These are phyloP conservation scores for Picochlorum sp. DNA, from an alignment of 139 green algal genomes.

Conservation along the genomic window DNA sequence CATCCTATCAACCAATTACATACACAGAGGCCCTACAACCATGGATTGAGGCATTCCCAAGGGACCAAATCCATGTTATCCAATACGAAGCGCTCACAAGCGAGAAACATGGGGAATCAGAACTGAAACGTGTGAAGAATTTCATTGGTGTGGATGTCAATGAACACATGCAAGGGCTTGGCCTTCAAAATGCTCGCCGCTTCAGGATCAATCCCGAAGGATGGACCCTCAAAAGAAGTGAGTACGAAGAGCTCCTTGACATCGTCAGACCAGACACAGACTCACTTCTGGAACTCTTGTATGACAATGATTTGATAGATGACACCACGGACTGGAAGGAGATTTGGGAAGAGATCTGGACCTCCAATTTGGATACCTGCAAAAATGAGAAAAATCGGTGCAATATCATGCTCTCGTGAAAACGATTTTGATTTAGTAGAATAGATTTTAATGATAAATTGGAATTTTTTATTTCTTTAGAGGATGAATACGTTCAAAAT, in stretches of 20 bases:
- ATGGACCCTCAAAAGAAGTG: neutral
- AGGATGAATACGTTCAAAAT: too few species aligned
- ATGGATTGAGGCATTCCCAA: constrained; percentile 5
- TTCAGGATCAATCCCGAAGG: constrained; percentile 10
- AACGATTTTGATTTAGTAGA: too few species aligned
- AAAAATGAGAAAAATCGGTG: neutral
- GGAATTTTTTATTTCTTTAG: too few species aligned
- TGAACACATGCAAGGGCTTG: neutral
- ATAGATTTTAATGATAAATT: too few species aligned
- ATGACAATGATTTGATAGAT: constrained; percentile 1
- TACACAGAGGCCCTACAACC: constrained; percentile 1
- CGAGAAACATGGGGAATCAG: neutral
- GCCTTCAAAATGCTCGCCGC: neutral
- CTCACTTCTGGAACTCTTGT: neutral
- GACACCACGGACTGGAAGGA: neutral
- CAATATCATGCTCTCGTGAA: too few species aligned
- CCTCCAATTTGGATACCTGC: constrained; percentile 2
- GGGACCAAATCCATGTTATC: constrained; percentile 4
- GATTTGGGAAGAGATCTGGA: constrained; percentile 9
- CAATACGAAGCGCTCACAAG: constrained; percentile 12
- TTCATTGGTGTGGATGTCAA: constrained; percentile 1
- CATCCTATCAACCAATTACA: neutral
- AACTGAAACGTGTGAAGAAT: neutral
- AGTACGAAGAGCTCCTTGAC: constrained; percentile 4
- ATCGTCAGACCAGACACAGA: constrained; percentile 5